Percentiles rank a stretch among this genome's conserved stretches.
These are phyloP conservation scores for Thraustochytrium sp. DNA, from an alignment of 352 stramenopile genomes.

Conservation along the genomic window DNA sequence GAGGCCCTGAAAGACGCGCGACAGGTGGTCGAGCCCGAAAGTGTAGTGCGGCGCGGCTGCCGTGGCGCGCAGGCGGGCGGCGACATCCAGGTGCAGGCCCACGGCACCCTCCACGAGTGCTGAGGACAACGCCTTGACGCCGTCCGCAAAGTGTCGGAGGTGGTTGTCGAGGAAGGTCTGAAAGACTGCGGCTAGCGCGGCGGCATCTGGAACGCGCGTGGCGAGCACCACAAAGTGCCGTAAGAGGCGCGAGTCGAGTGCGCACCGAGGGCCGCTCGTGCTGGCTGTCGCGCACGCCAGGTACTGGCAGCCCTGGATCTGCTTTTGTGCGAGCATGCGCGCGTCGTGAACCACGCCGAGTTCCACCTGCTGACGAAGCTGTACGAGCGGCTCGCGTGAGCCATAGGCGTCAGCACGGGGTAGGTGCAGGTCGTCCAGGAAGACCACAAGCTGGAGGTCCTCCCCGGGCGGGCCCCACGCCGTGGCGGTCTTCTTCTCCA, in stretches of 20 bases:
- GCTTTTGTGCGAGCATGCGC: slow-evolving; percentile 82
- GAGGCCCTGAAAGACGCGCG: slow-evolving; percentile 51
- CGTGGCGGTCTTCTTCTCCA: slow-evolving; percentile 88
- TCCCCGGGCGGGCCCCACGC: slow-evolving; percentile 87
- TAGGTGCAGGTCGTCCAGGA: slow-evolving; percentile 93
- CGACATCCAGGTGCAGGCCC: slow-evolving; percentile 78
- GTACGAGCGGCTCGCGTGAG: slow-evolving; percentile 86
- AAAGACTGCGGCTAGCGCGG: slow-evolving; percentile 90
- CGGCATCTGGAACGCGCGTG: slow-evolving; percentile 84
- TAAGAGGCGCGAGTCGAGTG: slow-evolving; percentile 64
- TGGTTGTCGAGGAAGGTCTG: slow-evolving; percentile 89
- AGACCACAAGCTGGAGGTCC: slow-evolving; percentile 81
- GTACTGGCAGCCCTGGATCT: slow-evolving; percentile 89
- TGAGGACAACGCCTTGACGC: slow-evolving; percentile 77
- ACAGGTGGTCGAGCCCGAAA: slow-evolving; percentile 55
- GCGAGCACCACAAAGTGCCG: slow-evolving; percentile 91
- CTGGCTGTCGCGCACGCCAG: slow-evolving; percentile 92
- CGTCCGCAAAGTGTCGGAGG: slow-evolving; percentile 76
- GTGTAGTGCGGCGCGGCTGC: not conserved
- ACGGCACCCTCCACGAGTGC: slow-evolving; percentile 86
- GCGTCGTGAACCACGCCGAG: slow-evolving; percentile 91
- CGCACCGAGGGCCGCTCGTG: slow-evolving; percentile 77
- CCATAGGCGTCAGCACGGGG: slow-evolving; percentile 90
- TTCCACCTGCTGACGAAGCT: slow-evolving; percentile 90
- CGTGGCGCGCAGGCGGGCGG: slow-evolving; percentile 58